Conservation (phyloP, 192 early-diverging fungal species). For the Entomortierella chlamydospora region DNA sequence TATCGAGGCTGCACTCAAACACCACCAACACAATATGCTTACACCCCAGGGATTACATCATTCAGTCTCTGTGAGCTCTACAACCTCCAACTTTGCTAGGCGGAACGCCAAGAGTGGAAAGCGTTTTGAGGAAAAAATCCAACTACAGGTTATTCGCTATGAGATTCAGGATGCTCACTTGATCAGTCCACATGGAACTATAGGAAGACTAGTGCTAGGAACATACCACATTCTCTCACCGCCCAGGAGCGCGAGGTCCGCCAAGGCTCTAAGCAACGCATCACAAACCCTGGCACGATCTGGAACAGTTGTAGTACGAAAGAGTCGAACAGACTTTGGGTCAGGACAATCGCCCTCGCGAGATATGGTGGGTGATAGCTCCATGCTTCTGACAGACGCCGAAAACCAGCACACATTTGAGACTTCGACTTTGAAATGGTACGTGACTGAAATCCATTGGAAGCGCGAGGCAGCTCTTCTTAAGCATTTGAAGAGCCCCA, state of each 20-base stretch:
- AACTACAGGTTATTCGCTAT: constrained; percentile 51
- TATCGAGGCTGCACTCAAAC: constrained; percentile 29
- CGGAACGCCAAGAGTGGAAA: constrained; percentile 33
- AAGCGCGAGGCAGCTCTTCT: constrained; percentile 49
- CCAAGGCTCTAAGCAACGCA: constrained; percentile 17
- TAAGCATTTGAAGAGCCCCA: constrained; percentile 48
- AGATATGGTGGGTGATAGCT: constrained; percentile 26
- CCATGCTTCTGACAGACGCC: constrained; percentile 47
- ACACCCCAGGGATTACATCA: constrained; percentile 30
- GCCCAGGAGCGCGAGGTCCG: constrained; percentile 35
- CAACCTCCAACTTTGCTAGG: constrained; percentile 39
- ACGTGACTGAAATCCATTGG: constrained; percentile 52
- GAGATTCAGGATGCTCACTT: constrained; percentile 36
- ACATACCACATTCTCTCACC: constrained; percentile 43
- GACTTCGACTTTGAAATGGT: constrained; percentile 43
- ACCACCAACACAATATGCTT: constrained; percentile 25
- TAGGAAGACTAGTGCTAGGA: constrained; percentile 34
- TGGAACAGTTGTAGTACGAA: constrained; percentile 43
- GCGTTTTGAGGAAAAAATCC: constrained; percentile 48
- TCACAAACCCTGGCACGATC: constrained; percentile 21
- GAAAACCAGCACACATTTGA: constrained; percentile 53
- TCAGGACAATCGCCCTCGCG: not conserved
- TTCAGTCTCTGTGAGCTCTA: constrained; percentile 45
- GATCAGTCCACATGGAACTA: constrained; percentile 41
- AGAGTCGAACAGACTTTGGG: constrained; percentile 16